phyloP scores from a whole-genome alignment of 176 grass and related monocot species.

The Phoenix dactylifera region DNA sequence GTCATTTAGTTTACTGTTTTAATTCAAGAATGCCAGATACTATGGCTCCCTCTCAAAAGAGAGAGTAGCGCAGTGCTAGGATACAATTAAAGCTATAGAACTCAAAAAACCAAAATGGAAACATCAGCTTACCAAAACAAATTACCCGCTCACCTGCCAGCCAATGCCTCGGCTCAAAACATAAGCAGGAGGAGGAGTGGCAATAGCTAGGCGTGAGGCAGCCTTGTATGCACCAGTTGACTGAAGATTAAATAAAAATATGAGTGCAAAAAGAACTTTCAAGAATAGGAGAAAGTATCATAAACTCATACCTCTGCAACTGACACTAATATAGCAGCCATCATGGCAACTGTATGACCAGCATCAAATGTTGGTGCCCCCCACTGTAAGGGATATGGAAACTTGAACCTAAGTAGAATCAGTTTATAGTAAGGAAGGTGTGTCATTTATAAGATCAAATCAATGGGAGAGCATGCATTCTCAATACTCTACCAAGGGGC shows the following conservation, averaged over 20 bases:
- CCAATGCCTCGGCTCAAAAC: slow-evolving; percentile 53
- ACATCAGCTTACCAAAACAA: slow-evolving; percentile 1
- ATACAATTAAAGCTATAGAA: no score
- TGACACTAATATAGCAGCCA: slow-evolving; percentile 43
- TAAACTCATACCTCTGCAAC: slow-evolving; percentile 32
- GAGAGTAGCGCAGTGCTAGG: no score
- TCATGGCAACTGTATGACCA: slow-evolving; percentile 43
- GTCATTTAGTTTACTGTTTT: no score
- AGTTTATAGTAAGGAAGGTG: neutral
- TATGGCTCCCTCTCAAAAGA: no score
- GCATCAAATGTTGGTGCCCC: slow-evolving; percentile 45
- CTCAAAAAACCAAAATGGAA: no score
- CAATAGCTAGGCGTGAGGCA: slow-evolving; percentile 45
- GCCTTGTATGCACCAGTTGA: slow-evolving; percentile 39
- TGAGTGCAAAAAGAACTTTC: neutral
- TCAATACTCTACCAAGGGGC: slow-evolving; percentile 34
- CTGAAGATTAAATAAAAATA: slow-evolving; percentile 16
- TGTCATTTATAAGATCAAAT: neutral
- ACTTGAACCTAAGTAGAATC: slow-evolving; percentile 36
- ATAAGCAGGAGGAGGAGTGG: slow-evolving; percentile 51
- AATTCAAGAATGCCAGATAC: no score
- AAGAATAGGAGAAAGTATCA: neutral
- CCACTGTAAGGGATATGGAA: slow-evolving; percentile 58
- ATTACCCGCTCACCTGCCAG: slow-evolving; percentile 32
- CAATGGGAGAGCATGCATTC: neutral